Conservation (phyloP, 768 basidiomycete genomes). For the Pulveroboletus sp. region DNA sequence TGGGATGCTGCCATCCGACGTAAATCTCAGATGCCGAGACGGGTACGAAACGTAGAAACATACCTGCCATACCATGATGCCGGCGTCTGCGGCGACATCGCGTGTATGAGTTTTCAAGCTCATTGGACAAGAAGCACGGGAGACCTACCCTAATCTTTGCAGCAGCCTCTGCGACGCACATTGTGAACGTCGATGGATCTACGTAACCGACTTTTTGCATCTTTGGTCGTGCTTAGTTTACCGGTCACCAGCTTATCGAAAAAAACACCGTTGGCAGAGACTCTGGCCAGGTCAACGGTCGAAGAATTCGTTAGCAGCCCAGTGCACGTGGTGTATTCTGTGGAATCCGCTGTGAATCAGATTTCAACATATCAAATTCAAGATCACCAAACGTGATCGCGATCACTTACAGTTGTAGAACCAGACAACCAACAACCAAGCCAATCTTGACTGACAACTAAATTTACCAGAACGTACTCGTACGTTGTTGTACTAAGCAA, state of each 20-base stretch:
- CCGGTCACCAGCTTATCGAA: conserved; percentile 55
- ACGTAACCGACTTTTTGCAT: conserved; percentile 58
- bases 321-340: conserved; percentile 63
- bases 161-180: conserved; percentile 60
- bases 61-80: conserved; percentile 45
- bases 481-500: conserved; percentile 35
- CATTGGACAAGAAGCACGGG: not conserved
- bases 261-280: conserved; percentile 45
- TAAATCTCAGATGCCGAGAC: not conserved
- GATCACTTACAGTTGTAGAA: conserved; percentile 29
- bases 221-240: conserved; percentile 43
- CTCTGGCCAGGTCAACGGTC: conserved; percentile 56
- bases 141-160: conserved; percentile 64
- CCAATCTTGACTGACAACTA: conserved; percentile 2
- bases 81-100: conserved; percentile 25
- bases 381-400: not conserved
- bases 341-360: conserved; percentile 46
- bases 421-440: conserved; percentile 4
- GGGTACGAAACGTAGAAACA: not conserved
- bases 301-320: conserved; percentile 60
- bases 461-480: conserved; percentile 28
- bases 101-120: not conserved
- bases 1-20: conserved; percentile 32
- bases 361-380: not conserved
- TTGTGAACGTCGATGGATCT: conserved; percentile 49